Evolutionary conservation across 2,329 filamentous ascomycete species (phyloP).

Genomic region (Trichoderma koningii): DNA sequence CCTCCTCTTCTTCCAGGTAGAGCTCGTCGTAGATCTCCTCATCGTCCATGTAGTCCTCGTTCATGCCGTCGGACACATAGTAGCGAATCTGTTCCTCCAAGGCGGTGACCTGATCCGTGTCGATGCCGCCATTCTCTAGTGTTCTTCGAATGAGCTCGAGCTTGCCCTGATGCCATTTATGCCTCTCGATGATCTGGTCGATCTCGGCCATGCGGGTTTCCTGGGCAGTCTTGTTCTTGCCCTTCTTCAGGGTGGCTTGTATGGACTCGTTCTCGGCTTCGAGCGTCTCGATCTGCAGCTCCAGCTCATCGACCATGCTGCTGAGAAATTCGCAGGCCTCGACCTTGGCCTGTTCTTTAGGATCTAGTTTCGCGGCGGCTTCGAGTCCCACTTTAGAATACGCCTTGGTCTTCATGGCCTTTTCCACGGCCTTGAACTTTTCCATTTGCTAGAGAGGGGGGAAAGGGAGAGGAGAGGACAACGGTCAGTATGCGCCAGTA

Average conservation of each 20-base stretch:
- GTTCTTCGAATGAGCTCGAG: slow-evolving; percentile 87
- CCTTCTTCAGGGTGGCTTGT: slow-evolving; percentile 90
- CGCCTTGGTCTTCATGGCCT: slow-evolving; percentile 99
- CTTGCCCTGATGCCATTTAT: slow-evolving; percentile 95
- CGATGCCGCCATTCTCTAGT: slow-evolving; percentile 88
- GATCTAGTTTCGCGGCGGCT: slow-evolving; percentile 88
- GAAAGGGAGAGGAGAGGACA: background rate
- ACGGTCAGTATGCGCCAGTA: slow-evolving; percentile 14
- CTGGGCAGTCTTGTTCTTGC: slow-evolving; percentile 82
- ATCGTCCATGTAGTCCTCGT: slow-evolving; percentile 89
- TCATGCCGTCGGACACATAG: slow-evolving; percentile 88
- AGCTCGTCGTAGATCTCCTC: slow-evolving; percentile 95
- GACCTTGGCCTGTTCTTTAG: slow-evolving; percentile 93
- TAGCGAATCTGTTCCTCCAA: slow-evolving; percentile 92
- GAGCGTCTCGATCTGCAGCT: slow-evolving; percentile 87
- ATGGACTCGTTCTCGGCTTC: slow-evolving; percentile 88
- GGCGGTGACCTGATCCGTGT: slow-evolving; percentile 82
- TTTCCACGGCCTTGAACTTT: slow-evolving; percentile 99
- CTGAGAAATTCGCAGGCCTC: slow-evolving; percentile 86
- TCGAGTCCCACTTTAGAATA: slow-evolving; percentile 98
- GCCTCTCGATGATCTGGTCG: slow-evolving; percentile 79
- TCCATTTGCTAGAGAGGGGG: slow-evolving; percentile 80
- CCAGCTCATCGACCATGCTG: slow-evolving; percentile 86
- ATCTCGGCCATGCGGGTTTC: slow-evolving; percentile 87
- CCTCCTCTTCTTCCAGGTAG: slow-evolving; percentile 89